Percentiles rank a stretch among this genome's conserved stretches.
These are phyloP conservation scores for Testicularia cyperi DNA, from an alignment of 1,284 basidiomycete genomes.

Conservation along the genomic window DNA sequence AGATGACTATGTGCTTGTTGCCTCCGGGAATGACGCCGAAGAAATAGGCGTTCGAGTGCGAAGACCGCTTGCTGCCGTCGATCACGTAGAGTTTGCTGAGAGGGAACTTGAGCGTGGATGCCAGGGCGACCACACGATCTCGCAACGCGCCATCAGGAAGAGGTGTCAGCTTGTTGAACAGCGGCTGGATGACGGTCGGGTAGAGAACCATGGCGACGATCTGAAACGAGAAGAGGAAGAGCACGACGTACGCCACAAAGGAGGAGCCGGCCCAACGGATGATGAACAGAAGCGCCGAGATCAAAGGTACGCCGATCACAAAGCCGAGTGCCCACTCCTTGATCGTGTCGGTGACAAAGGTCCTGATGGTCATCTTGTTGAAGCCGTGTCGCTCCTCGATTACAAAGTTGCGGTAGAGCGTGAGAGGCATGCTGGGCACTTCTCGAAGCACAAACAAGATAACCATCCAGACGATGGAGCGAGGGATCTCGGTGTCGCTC, in stretches of 20 bases:
- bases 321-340: slow-evolving; percentile 77
- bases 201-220: slow-evolving; percentile 64
- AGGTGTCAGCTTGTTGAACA: slow-evolving; percentile 95
- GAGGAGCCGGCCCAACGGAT: slow-evolving; percentile 81
- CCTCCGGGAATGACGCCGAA: slow-evolving; percentile 56
- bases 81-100: slow-evolving; percentile 94
- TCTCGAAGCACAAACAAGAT: slow-evolving; percentile 47
- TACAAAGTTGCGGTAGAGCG: slow-evolving; percentile 83
- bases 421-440: slow-evolving; percentile 69
- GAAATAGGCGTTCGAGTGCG: slow-evolving; percentile 80
- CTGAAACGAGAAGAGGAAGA: slow-evolving; percentile 68
- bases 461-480: slow-evolving; percentile 74
- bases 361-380: slow-evolving; percentile 79
- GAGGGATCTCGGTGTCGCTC: slow-evolving; percentile 68
- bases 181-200: slow-evolving; percentile 80
- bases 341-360: slow-evolving; percentile 69
- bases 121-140: slow-evolving; percentile 52
- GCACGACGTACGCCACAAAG: slow-evolving; percentile 55
- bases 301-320: slow-evolving; percentile 80
- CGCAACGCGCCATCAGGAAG: slow-evolving; percentile 63
- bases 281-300: slow-evolving; percentile 81
- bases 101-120: slow-evolving; percentile 75
- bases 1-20: slow-evolving; percentile 73
- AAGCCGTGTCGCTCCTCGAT: slow-evolving; percentile 94
- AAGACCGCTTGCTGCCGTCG: slow-evolving; percentile 90